These are phyloP conservation scores for Oryza brachyantha DNA, from an alignment of 176 grass and related monocot species.

Conservation along the genomic window DNA sequence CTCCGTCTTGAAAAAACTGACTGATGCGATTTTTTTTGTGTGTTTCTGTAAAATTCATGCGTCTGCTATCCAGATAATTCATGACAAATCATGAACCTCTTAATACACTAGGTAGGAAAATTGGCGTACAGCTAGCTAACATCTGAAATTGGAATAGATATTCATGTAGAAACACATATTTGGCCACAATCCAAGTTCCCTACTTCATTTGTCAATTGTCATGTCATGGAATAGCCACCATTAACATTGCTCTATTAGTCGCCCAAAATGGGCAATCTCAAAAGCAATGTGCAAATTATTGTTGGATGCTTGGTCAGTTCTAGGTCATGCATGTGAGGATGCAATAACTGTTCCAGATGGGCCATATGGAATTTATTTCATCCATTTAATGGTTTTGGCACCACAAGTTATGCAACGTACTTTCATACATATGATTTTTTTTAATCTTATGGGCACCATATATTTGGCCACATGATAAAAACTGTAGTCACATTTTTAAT, in stretches of 20 bases:
- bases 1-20: background rate
- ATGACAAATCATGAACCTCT: background rate
- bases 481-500: background rate
- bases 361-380: conserved; percentile 16
- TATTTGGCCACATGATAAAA: conserved; percentile 18
- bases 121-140: background rate
- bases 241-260: background rate
- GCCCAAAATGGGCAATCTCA: conserved; percentile 12
- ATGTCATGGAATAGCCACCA: background rate
- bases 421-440: conserved; percentile 14
- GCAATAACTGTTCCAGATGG: conserved; percentile 31
- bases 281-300: conserved; percentile 17
- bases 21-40: background rate
- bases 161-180: background rate
- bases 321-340: conserved; percentile 23
- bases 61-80: background rate
- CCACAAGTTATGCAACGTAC: conserved; percentile 30
- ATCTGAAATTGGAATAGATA: background rate
- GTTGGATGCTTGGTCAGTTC: conserved; percentile 12
- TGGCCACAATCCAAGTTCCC: background rate
- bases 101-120: background rate
- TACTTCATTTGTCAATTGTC: conserved; percentile 4
- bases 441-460: conserved; percentile 4
- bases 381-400: conserved; percentile 32
- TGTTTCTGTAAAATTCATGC: background rate